phyloP scores from a whole-genome alignment of 129 eudicot species.

The Calendula officinalis region DNA sequence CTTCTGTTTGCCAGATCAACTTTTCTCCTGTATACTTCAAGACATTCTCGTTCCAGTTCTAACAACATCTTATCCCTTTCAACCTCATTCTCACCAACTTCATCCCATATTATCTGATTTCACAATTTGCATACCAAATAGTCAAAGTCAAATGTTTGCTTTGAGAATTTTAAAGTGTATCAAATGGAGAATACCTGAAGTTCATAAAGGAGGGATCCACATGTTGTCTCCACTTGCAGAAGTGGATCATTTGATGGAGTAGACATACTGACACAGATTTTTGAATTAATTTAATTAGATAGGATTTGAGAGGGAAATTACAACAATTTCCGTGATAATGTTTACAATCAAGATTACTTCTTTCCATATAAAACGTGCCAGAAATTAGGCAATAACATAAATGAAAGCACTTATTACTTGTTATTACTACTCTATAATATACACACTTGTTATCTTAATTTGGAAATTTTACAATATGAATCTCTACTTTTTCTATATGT shows the following conservation, averaged over 20 bases:
- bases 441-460: neutral
- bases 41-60: slow-evolving; percentile 82
- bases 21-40: slow-evolving; percentile 75
- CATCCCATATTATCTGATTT: slow-evolving; percentile 88
- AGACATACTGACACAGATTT: slow-evolving; percentile 41
- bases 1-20: slow-evolving; percentile 73
- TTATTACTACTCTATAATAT: neutral
- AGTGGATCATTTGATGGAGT: slow-evolving; percentile 51
- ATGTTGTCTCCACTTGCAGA: slow-evolving; percentile 67
- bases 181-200: slow-evolving; percentile 55
- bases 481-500: neutral
- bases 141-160: no score
- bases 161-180: no score
- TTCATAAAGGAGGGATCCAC: slow-evolving; percentile 82
- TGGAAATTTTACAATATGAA: neutral
- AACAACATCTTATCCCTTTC: slow-evolving; percentile 72
- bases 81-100: slow-evolving; percentile 83
- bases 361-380: neutral
- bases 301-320: neutral
- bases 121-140: slow-evolving; percentile 3
- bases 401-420: neutral
- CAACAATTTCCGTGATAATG: neutral
- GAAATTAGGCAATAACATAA: neutral
- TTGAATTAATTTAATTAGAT: neutral
- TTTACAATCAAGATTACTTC: neutral